Conservation (phyloP, 2,329 filamentous ascomycete species). For the Meredithiella fracta region DNA sequence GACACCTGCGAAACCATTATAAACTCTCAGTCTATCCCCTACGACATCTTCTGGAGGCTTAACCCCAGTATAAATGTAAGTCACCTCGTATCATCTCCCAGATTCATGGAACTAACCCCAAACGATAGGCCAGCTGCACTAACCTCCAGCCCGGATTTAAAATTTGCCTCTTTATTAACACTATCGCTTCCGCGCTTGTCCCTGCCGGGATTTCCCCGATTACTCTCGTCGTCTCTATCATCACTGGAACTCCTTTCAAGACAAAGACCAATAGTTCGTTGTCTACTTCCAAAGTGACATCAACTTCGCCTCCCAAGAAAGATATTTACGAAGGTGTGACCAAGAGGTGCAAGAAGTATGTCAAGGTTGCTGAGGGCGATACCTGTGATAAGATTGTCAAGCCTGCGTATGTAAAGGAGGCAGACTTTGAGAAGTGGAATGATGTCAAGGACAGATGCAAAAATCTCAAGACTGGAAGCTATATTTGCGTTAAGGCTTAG, state of each 20-base stretch:
- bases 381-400: conserved; percentile 2
- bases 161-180: conserved; percentile 5
- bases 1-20: conserved; percentile 12
- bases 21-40: not conserved
- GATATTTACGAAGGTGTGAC: conserved; percentile 2
- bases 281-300: not conserved
- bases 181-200: not conserved
- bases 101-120: not conserved
- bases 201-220: not conserved
- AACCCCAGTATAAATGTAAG: conserved; percentile 12
- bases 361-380: conserved; percentile 2
- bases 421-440: conserved; percentile 8
- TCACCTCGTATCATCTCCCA: not conserved
- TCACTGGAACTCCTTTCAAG: not conserved
- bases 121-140: conserved; percentile 5
- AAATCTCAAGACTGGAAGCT: conserved; percentile 3
- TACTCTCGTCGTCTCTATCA: not conserved
- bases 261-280: not conserved
- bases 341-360: conserved; percentile 5
- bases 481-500: conserved; percentile 7
- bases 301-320: not conserved
- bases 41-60: conserved; percentile 3
- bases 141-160: conserved; percentile 9
- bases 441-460: conserved; percentile 1
- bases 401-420: not conserved